Conservation (phyloP, 2,329 filamentous ascomycete species). For the Botrytis tulipae region DNA sequence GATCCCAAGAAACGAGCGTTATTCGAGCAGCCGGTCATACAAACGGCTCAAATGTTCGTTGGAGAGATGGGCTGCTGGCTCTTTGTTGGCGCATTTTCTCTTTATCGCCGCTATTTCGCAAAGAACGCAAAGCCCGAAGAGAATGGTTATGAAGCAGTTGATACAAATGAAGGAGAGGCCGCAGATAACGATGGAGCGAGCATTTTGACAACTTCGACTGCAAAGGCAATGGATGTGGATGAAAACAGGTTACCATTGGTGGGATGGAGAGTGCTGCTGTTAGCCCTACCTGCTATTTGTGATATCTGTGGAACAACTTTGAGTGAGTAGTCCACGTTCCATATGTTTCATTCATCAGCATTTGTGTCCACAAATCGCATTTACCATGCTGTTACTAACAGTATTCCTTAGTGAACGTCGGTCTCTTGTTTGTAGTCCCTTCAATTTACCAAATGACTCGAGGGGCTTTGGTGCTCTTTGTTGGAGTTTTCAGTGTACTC, state of each 20-base stretch:
- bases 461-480: conserved; percentile 90
- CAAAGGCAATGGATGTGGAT: conserved; percentile 53
- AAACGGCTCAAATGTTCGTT: conserved; percentile 97
- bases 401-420: conserved; percentile 79
- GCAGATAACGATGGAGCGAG: conserved; percentile 42
- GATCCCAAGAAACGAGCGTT: conserved; percentile 63
- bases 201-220: conserved; percentile 45
- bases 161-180: conserved; percentile 42
- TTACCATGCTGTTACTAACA: conserved; percentile 7
- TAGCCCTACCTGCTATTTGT: conserved; percentile 85
- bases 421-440: conserved; percentile 87
- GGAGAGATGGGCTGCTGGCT: conserved; percentile 97
- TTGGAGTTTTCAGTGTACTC: conserved; percentile 89
- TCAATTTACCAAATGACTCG: conserved; percentile 99
- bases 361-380: not conserved
- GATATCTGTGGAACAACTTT: conserved; percentile 88
- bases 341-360: not conserved
- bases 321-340: conserved; percentile 14
- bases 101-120: conserved; percentile 59
- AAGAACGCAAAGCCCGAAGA: conserved; percentile 45
- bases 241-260: conserved; percentile 60
- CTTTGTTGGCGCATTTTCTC: conserved; percentile 68
- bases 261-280: conserved; percentile 69
- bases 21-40: conserved; percentile 94
- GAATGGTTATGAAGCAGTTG: conserved; percentile 66